A percentile compares a stretch with the other conserved stretches of the same genome.
phyloP scores from a whole-genome alignment of 1,284 basidiomycete genomes.

The Ustilago trichophora region DNA sequence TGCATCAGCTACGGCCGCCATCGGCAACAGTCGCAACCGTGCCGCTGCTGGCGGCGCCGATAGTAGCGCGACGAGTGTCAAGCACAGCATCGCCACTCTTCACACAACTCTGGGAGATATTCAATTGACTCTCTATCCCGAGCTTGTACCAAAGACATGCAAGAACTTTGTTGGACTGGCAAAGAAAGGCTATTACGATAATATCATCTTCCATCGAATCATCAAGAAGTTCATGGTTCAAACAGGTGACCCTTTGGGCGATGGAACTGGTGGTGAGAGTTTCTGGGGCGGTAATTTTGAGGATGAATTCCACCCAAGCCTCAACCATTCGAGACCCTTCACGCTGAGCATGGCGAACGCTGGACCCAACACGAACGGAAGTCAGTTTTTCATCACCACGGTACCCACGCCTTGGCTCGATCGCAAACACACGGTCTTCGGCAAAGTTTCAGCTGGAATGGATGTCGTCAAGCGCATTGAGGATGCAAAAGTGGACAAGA shows the following conservation, averaged over 20 bases:
- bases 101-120: slow-evolving; percentile 97
- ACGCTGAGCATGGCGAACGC: slow-evolving; percentile 99
- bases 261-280: slow-evolving; percentile 92
- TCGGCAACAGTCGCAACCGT: slow-evolving; percentile 13
- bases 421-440: slow-evolving; percentile 73
- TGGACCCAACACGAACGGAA: slow-evolving; percentile 90
- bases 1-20: slow-evolving; percentile 74
- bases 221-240: slow-evolving; percentile 99
- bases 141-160: slow-evolving; percentile 90
- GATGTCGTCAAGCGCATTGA: slow-evolving; percentile 82
- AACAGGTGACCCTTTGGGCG: slow-evolving; percentile 94
- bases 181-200: slow-evolving; percentile 91
- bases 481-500: slow-evolving; percentile 70
- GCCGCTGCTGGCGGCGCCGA: slow-evolving; percentile 2
- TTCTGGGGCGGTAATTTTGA: slow-evolving; percentile 90
- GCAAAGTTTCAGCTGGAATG: slow-evolving; percentile 70
- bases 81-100: slow-evolving; percentile 74
- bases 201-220: slow-evolving; percentile 94
- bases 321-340: slow-evolving; percentile 92
- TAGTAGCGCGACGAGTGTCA: neutral
- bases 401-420: slow-evolving; percentile 91
- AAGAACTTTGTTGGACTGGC: slow-evolving; percentile 97
- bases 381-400: slow-evolving; percentile 98
- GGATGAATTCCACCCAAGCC: slow-evolving; percentile 86
- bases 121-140: slow-evolving; percentile 82